phyloP scores from a whole-genome alignment of 495 filamentous ascomycete genomes.

The Physcia stellaris region DNA sequence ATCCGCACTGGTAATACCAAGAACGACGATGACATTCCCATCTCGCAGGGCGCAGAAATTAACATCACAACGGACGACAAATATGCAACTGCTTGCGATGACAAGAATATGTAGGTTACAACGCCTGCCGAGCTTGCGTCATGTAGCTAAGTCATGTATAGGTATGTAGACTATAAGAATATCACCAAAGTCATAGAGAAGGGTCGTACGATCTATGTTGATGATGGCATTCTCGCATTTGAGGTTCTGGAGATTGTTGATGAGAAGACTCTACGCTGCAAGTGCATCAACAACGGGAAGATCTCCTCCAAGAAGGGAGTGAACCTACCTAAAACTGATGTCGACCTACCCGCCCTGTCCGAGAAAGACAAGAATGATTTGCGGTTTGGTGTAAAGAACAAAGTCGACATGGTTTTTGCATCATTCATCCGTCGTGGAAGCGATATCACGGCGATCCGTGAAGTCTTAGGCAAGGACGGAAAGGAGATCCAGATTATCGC shows the following conservation, averaged over 20 bases:
- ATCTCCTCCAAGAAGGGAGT: conserved; percentile 98
- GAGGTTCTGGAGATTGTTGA: conserved; percentile 81
- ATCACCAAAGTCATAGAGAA: conserved; percentile 92
- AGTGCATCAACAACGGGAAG: conserved; percentile 89
- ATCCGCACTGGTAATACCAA: conserved; percentile 92
- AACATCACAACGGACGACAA: conserved; percentile 97
- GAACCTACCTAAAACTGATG: conserved; percentile 95
- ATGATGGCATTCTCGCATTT: conserved; percentile 93
- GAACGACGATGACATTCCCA: conserved; percentile 73
- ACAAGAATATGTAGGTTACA: conserved; percentile 75
- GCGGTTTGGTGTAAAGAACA: conserved; percentile 91
- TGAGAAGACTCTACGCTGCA: conserved; percentile 69
- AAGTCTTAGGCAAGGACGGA: conserved; percentile 82
- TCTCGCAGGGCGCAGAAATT: conserved; percentile 64
- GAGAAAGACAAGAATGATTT: conserved; percentile 95
- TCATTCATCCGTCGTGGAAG: conserved; percentile 91
- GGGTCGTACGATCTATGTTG: conserved; percentile 96
- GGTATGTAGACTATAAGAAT: conserved; percentile 99
- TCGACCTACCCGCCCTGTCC: conserved; percentile 94
- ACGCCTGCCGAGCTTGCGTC: neutral
- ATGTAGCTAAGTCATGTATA: conserved; percentile 20
- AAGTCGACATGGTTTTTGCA: conserved; percentile 97
- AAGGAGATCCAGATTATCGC: conserved; percentile 98
- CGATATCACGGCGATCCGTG: conserved; percentile 85
- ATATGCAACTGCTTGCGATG: conserved; percentile 70